Conservation (phyloP, 2,329 filamentous ascomycete genomes). For the Domatiomyces globalis region DNA sequence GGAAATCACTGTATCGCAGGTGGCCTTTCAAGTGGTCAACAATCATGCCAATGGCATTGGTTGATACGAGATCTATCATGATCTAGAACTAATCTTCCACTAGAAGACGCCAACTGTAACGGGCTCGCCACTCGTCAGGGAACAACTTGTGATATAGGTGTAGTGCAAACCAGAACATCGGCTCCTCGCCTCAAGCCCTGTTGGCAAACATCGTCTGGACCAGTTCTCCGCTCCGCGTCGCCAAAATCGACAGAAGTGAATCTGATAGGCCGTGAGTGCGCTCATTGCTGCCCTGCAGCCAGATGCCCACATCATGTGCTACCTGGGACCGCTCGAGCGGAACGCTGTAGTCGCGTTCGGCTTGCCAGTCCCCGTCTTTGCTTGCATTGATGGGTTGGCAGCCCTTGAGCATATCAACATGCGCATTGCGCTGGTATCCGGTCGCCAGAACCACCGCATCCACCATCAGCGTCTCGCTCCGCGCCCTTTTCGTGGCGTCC, state of each 20-base stretch:
- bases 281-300: constrained; percentile 90
- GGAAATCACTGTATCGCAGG: too few species aligned
- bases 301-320: constrained; percentile 61
- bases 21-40: too few species aligned
- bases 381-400: constrained; percentile 26
- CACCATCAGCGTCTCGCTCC: constrained; percentile 53
- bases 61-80: too few species aligned
- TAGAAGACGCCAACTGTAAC: too few species aligned
- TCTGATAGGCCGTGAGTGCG: constrained; percentile 78
- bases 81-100: too few species aligned
- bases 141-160: background rate
- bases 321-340: constrained; percentile 56
- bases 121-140: too few species aligned
- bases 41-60: too few species aligned
- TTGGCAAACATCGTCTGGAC: constrained; percentile 56
- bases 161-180: background rate
- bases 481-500: constrained; percentile 21
- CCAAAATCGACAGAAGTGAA: constrained; percentile 64
- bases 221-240: constrained; percentile 62
- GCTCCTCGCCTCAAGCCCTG: background rate
- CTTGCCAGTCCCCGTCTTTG: constrained; percentile 42
- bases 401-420: constrained; percentile 58
- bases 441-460: constrained; percentile 78
- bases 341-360: constrained; percentile 66
- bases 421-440: constrained; percentile 65